Evolutionary conservation across 1,284 basidiomycete species (phyloP).

Genomic region (Puccinia novopanici): DNA sequence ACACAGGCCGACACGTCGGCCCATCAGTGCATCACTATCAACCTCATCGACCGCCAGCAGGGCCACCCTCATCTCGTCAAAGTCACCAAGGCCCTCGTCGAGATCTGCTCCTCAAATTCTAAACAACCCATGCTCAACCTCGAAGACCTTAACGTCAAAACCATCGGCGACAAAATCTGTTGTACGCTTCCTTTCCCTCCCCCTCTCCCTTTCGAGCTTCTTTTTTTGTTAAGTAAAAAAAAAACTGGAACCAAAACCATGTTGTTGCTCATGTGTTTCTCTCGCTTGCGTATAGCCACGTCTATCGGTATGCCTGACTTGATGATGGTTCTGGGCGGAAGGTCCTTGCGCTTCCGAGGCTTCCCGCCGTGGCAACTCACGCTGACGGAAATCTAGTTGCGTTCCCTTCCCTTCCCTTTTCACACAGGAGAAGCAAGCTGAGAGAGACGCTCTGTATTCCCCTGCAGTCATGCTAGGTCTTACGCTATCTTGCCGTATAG

Average conservation of each 20-base stretch:
- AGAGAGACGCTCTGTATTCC: neutral
- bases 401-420: neutral
- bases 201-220: neutral
- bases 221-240: too few relatives aligned
- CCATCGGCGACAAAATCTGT: slow-evolving; percentile 36
- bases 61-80: slow-evolving; percentile 39
- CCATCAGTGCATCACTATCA: slow-evolving; percentile 13
- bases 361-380: slow-evolving; percentile 48
- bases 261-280: too few relatives aligned
- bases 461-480: slow-evolving; percentile 24
- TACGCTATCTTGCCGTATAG: slow-evolving; percentile 40
- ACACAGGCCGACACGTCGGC: neutral
- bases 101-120: neutral
- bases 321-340: slow-evolving; percentile 35
- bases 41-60: slow-evolving; percentile 31
- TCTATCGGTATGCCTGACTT: slow-evolving; percentile 43
- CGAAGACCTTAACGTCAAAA: slow-evolving; percentile 27
- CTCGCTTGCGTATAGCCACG: slow-evolving; percentile 25
- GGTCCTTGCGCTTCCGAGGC: slow-evolving; percentile 30
- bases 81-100: slow-evolving; percentile 25
- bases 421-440: neutral
- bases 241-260: too few relatives aligned
- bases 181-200: slow-evolving; percentile 16
- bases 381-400: slow-evolving; percentile 43
- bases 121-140: slow-evolving; percentile 4